Conservation (phyloP, 768 basidiomycete species). For the Tubosaeta sp. region DNA sequence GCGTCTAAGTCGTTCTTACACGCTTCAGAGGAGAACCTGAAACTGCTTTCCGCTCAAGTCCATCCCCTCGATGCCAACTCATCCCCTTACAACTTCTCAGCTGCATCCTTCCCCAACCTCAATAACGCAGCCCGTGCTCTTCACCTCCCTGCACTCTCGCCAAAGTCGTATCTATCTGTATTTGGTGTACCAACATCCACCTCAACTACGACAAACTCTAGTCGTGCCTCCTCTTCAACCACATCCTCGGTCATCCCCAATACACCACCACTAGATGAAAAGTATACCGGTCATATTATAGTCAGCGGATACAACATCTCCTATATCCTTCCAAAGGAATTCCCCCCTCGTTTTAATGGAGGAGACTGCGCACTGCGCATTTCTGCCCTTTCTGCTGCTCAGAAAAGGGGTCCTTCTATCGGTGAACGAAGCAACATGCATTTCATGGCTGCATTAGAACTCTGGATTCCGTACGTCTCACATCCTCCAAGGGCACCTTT, state of each 20-base stretch:
- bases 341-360: conserved; percentile 34
- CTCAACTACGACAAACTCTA: conserved; percentile 26
- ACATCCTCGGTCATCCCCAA: conserved; percentile 23
- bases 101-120: conserved; percentile 56
- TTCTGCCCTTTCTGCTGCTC: conserved; percentile 26
- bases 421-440: conserved; percentile 55
- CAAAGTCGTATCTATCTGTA: conserved; percentile 56
- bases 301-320: conserved; percentile 75
- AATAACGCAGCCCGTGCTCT: conserved; percentile 67
- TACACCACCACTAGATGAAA: conserved; percentile 51
- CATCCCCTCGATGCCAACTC: conserved; percentile 73
- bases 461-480: conserved; percentile 67
- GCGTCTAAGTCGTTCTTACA: not conserved
- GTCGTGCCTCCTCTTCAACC: conserved; percentile 31
- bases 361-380: conserved; percentile 21
- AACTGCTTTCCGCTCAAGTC: conserved; percentile 66
- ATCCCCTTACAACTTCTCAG: conserved; percentile 72
- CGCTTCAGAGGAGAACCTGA: conserved; percentile 69
- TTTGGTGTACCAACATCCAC: conserved; percentile 42
- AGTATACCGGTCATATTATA: conserved; percentile 71
- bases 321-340: conserved; percentile 69
- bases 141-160: conserved; percentile 56
- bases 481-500: conserved; percentile 72
- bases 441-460: conserved; percentile 78
- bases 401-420: conserved; percentile 50